Evolutionary conservation across 345 rosid species (phyloP).

Genomic region (Mangifera indica): DNA sequence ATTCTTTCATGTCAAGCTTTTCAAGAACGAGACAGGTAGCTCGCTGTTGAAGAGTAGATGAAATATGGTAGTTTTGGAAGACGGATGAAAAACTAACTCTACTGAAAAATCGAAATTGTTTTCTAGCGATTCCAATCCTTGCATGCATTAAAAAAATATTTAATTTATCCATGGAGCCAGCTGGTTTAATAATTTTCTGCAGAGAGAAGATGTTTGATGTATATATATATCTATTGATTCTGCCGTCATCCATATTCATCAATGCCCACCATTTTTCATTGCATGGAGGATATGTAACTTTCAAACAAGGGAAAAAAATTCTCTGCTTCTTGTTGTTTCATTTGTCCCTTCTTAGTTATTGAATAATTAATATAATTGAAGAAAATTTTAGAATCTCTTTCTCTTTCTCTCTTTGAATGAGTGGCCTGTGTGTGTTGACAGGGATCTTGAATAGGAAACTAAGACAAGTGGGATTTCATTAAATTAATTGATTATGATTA

Average conservation of each 20-base stretch:
- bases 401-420: neutral
- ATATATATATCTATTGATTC: neutral
- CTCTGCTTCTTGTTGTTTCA: neutral
- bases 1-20: too few species aligned
- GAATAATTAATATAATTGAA: constrained; percentile 11
- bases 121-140: neutral
- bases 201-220: neutral
- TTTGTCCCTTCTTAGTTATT: constrained; percentile 32
- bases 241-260: constrained; percentile 26
- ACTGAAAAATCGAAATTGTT: neutral
- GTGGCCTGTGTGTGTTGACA: neutral
- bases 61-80: constrained; percentile 33
- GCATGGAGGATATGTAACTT: constrained; percentile 23
- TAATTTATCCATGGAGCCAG: neutral
- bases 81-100: constrained; percentile 25
- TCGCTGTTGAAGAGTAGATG: constrained; percentile 54
- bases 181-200: neutral
- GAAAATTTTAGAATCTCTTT: neutral
- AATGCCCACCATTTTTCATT: constrained; percentile 15
- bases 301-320: neutral
- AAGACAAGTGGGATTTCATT: neutral
- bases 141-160: constrained; percentile 12
- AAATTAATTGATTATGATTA: too few species aligned
- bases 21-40: constrained; percentile 40
- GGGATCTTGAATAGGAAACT: neutral